Evolutionary conservation across 176 grass and related monocot genomes (phyloP), one percentile per base, ranked within the genome.

Genomic region (Carex myosuroides): DNA sequence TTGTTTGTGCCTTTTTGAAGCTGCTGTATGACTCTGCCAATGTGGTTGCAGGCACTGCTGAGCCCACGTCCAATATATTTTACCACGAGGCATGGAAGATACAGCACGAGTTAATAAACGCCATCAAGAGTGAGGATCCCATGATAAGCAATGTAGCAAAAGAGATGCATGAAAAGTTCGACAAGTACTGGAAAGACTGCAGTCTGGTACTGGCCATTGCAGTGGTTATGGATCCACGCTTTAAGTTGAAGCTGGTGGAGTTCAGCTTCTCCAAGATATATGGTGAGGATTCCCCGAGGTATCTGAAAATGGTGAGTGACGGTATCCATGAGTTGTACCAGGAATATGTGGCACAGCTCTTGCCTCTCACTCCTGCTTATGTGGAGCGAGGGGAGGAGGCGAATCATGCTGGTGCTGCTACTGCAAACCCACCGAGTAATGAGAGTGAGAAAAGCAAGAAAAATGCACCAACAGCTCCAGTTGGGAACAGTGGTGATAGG

Each of bases 131-230:
- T 81, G 91, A 90, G 65, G 90, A 91, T 84, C 86, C 63, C 6
- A 37, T 84, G 60, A 88, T 90, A 72, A 92, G 91, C 58, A 84
- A 87, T 74, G 80, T 91, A 13, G 94, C 94, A 1, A 89, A 91
- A 83, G 91, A 87, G 58, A 97, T 97, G 91, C 94, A 94, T 14
- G 94, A 94, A 79, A 94, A 86, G 73, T 94, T 94, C 83, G 94
- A 97, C 84, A 97, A 97, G 79, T 97, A 94, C 84, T 94, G 94
- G 94, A 97, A 94, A 63, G 94, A 94, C 58, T 97, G 94, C 86
- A 97, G 85, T 84, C 83, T 97, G 61, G 94, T 97, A 53, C 73
- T 97, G 29, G 91, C 94, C 32, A 81, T 97, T 84, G 94, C 91
- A 67, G 94, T 94, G 44, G 91, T 92, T 22, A 97, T 97, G 91